Evolutionary conservation across 805 yeast genomes (phyloP), one percentile per base, ranked within the genome.

Genomic region (Kluyveromyces starmeri): DNA sequence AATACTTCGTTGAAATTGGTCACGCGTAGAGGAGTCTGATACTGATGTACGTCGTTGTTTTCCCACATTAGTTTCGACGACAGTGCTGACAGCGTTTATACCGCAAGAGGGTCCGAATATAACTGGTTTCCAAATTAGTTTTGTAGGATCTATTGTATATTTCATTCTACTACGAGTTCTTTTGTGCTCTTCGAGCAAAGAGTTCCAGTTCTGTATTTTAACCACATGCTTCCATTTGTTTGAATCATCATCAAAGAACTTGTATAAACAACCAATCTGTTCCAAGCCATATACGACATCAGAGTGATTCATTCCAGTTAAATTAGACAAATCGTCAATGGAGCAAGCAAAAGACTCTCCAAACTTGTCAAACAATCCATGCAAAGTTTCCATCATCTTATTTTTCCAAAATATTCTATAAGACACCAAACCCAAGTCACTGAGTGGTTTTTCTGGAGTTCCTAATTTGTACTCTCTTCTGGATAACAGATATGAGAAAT

Each of bases 361-460:
- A 18, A 27, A 28, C 20, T 22, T 45, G 14, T 27, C 40, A 40
- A 43, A 46, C 21, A 48, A 14, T 3, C 28, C 13, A 7, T 40
- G 28, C 21, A 65, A 40, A 2, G 51, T 46, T 23, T 61, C 66
- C 7, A 92, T 70, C 6, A 85, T 61, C 4, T 78, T 65, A 1
- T 74, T 60, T 45, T 72, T 78, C 97, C 97, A 92, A 56, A 82
- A 89, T 46, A 76, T 82, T 42, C 94, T 64, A 56, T 89, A 92
- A 40, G 96, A 82, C 20, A 82, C 58, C 33, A 86, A 61, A 0
- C 98, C 98, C 36, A 89, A 61, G 43, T 82, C 88, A 45, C 92
- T 79, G 38, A 89, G 65, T 0, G 98, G 98, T 51, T 88, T 89
- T 49, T 92, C 98, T 0, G 98, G 98, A 0, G 96, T 83, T 0